Percentiles rank a stretch among this genome's conserved stretches.
phyloP scores from a whole-genome alignment of 257 asterid genomes.

The Nicotiana benthamiana region DNA sequence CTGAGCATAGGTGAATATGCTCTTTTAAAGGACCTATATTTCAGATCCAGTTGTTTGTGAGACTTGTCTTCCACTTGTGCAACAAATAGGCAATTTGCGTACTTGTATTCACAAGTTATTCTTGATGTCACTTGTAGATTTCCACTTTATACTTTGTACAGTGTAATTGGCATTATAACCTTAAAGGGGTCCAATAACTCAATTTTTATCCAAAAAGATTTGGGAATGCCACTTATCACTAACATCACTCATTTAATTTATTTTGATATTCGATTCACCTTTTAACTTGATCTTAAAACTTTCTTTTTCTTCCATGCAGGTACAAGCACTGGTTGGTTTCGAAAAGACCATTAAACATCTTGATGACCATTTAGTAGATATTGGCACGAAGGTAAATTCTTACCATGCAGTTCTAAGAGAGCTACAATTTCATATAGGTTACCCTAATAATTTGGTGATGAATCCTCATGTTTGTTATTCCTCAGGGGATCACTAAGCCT shows the following conservation, averaged over 20 bases:
- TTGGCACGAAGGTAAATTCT: slow-evolving; percentile 57
- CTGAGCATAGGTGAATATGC: neutral
- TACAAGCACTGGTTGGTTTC: slow-evolving; percentile 95
- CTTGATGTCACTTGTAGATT: neutral
- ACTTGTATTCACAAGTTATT: neutral
- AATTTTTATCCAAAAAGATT: neutral
- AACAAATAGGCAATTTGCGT: neutral
- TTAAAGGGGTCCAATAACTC: neutral
- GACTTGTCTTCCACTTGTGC: neutral
- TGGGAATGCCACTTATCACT: neutral
- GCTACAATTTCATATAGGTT: neutral
- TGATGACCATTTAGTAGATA: slow-evolving; percentile 77
- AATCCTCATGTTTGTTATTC: neutral
- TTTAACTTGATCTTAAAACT: neutral
- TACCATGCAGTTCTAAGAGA: neutral
- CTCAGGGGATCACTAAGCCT: slow-evolving; percentile 77
- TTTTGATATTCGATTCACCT: neutral
- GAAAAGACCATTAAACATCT: slow-evolving; percentile 83
- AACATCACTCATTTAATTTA: neutral
- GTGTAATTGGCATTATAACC: neutral
- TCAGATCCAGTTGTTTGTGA: neutral
- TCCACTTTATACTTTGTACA: neutral
- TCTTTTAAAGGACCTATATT: neutral
- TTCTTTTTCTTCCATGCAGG: slow-evolving; percentile 25
- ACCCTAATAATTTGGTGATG: neutral